These are phyloP conservation scores for Botryotinia globosa DNA, from an alignment of 2,329 filamentous ascomycete species.

Conservation along the genomic window DNA sequence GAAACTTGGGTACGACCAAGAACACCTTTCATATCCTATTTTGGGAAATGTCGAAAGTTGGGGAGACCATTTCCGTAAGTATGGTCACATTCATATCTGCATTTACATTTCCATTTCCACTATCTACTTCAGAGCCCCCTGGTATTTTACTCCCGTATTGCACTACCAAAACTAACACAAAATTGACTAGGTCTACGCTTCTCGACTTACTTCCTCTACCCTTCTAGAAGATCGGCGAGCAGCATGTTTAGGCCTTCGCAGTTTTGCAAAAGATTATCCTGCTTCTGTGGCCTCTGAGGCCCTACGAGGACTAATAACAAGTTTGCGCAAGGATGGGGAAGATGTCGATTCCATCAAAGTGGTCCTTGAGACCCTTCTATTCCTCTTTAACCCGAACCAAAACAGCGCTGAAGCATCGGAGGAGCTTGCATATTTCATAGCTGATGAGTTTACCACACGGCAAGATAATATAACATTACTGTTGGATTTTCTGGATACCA, in stretches of 20 bases:
- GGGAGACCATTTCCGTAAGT: slow-evolving; percentile 21
- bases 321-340: slow-evolving; percentile 81
- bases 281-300: slow-evolving; percentile 93
- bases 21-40: slow-evolving; percentile 17
- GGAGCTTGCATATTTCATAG: slow-evolving; percentile 92
- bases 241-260: slow-evolving; percentile 87
- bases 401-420: slow-evolving; percentile 88
- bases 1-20: slow-evolving; percentile 6
- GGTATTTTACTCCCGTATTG: background rate
- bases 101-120: background rate
- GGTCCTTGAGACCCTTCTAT: slow-evolving; percentile 89
- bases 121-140: background rate
- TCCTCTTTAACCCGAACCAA: slow-evolving; percentile 75
- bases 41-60: slow-evolving; percentile 22
- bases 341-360: slow-evolving; percentile 97
- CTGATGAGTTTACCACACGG: slow-evolving; percentile 95
- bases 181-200: slow-evolving; percentile 44
- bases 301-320: slow-evolving; percentile 82
- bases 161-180: background rate
- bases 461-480: slow-evolving; percentile 95
- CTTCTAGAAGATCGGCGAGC: slow-evolving; percentile 91
- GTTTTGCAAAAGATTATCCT: slow-evolving; percentile 94
- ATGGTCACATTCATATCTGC: background rate
- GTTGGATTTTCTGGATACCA: slow-evolving; percentile 81
- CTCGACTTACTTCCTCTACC: slow-evolving; percentile 82